phyloP scores from a whole-genome alignment of 139 green algal species.

The Volvox reticuliferus region DNA sequence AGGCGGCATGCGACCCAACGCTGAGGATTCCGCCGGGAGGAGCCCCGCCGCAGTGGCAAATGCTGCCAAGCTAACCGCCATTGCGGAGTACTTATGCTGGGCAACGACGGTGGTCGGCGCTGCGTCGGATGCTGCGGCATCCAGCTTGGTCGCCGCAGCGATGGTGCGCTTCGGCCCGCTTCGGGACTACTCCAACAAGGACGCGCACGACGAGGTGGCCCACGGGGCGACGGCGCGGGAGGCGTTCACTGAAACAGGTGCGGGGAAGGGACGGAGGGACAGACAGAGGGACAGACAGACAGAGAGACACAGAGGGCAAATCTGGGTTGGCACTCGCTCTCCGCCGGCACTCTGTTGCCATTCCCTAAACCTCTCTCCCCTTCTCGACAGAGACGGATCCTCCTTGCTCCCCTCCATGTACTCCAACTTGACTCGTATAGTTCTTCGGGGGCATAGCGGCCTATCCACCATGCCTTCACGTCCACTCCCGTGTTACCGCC shows the following conservation, averaged over 20 bases:
- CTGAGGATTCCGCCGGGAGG: background rate
- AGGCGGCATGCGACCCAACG: background rate
- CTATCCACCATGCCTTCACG: background rate
- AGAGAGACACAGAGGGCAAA: too few species aligned
- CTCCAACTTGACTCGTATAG: too few species aligned
- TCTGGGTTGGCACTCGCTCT: too few species aligned
- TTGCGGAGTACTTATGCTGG: slow-evolving; percentile 34
- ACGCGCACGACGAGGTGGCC: background rate
- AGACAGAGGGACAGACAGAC: too few species aligned
- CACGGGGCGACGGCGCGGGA: background rate
- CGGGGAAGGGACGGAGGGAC: background rate
- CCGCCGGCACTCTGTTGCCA: background rate
- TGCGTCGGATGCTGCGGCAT: background rate
- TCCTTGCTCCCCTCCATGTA: too few species aligned
- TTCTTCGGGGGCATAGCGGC: too few species aligned
- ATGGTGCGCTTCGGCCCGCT: background rate
- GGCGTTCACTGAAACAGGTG: background rate
- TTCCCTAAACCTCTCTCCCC: background rate
- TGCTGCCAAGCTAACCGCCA: background rate
- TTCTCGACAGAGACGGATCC: background rate
- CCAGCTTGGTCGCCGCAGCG: background rate
- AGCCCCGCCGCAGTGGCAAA: background rate
- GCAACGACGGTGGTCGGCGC: background rate
- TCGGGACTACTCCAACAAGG: background rate
- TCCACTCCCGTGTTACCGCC: too few species aligned